Percentiles rank a stretch among this genome's conserved stretches.
phyloP scores from a whole-genome alignment of 2,329 filamentous ascomycete genomes.

The Paecilomyces sp. region DNA sequence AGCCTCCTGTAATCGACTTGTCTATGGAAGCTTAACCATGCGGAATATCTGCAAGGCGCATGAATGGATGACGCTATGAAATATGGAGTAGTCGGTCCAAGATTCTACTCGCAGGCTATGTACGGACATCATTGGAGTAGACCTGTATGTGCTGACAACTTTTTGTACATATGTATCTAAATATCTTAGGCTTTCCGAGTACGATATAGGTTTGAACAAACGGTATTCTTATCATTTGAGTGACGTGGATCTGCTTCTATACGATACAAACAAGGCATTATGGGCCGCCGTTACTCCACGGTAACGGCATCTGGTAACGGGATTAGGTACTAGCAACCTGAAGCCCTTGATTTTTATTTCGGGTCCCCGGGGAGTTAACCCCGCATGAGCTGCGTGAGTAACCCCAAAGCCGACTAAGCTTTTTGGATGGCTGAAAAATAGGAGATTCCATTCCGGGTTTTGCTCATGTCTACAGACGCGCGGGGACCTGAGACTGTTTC shows the following conservation, averaged over 20 bases:
- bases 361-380: background rate
- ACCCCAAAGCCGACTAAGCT: background rate
- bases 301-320: background rate
- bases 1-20: background rate
- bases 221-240: background rate
- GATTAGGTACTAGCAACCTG: too few species aligned
- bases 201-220: background rate
- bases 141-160: too few species aligned
- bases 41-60: background rate
- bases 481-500: slow-evolving; percentile 9
- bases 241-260: background rate
- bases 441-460: background rate
- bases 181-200: too few species aligned
- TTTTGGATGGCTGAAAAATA: too few species aligned
- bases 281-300: background rate
- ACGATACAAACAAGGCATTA: background rate
- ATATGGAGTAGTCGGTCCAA: too few species aligned
- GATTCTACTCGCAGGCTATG: too few species aligned
- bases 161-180: too few species aligned
- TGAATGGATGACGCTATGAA: background rate
- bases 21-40: background rate
- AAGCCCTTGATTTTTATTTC: too few species aligned
- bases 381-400: background rate
- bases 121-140: background rate
- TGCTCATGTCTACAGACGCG: slow-evolving; percentile 18